Evolutionary conservation across 1,284 basidiomycete genomes (phyloP).

Genomic region (Ceratobasidium sp.): DNA sequence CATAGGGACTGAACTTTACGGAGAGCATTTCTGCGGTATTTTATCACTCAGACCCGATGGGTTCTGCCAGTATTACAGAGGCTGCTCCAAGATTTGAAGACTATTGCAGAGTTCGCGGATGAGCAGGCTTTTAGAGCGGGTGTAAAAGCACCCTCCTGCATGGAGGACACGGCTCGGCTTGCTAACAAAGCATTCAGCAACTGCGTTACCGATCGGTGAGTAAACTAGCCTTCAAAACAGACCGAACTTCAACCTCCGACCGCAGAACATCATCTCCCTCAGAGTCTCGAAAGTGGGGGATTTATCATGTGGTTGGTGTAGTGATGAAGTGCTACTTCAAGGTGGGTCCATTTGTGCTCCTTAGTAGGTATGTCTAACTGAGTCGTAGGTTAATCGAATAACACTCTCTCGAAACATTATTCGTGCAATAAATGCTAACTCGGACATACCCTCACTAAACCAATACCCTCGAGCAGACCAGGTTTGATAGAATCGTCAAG

Average conservation of each 20-base stretch:
- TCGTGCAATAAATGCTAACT: conserved; percentile 85
- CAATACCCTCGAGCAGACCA: conserved; percentile 87
- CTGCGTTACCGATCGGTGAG: conserved; percentile 89
- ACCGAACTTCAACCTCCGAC: conserved; percentile 30
- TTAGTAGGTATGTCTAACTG: conserved; percentile 34
- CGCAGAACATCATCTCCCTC: conserved; percentile 69
- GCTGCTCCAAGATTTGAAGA: conserved; percentile 79
- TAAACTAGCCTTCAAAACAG: background rate
- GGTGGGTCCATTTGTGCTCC: conserved; percentile 58
- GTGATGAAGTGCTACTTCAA: conserved; percentile 96
- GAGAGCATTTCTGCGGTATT: conserved; percentile 80
- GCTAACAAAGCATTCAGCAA: conserved; percentile 93
- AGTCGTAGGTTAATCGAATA: conserved; percentile 81
- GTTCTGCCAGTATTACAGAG: conserved; percentile 82
- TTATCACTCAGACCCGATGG: conserved; percentile 82
- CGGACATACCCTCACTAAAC: conserved; percentile 81
- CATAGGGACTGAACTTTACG: conserved; percentile 11
- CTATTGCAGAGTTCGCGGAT: conserved; percentile 78
- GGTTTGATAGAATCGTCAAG: conserved; percentile 59
- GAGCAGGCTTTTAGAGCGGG: conserved; percentile 65
- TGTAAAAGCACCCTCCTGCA: conserved; percentile 70
- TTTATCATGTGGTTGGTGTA: conserved; percentile 93
- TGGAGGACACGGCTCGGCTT: conserved; percentile 91
- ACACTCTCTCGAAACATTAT: conserved; percentile 92
- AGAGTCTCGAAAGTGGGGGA: conserved; percentile 90